These are phyloP conservation scores for Trichophyton mentagrophytes DNA, from an alignment of 2,329 filamentous ascomycete genomes.

Conservation along the genomic window DNA sequence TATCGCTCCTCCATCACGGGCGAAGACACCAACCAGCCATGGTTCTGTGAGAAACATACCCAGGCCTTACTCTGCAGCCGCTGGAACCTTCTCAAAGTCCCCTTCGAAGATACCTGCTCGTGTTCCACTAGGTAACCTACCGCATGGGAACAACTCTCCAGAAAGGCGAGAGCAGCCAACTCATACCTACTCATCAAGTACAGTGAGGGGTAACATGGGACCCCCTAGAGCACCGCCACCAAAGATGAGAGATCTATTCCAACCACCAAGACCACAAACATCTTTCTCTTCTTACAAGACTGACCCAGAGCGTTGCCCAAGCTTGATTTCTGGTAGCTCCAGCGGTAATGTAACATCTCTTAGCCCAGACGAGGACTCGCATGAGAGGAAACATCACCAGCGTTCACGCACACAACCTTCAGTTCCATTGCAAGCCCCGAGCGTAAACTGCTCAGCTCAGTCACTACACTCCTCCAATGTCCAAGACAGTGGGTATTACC, in stretches of 20 bases:
- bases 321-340: slow-evolving; percentile 21
- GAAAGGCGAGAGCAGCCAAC: slow-evolving; percentile 49
- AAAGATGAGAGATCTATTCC: slow-evolving; percentile 76
- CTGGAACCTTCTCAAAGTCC: slow-evolving; percentile 23
- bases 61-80: slow-evolving; percentile 1
- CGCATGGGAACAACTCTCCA: slow-evolving; percentile 57
- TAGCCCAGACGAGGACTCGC: slow-evolving; percentile 65
- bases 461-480: slow-evolving; percentile 30
- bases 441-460: slow-evolving; percentile 27
- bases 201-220: slow-evolving; percentile 38
- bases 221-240: slow-evolving; percentile 61
- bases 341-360: slow-evolving; percentile 39
- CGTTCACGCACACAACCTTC: slow-evolving; percentile 36
- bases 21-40: slow-evolving; percentile 35
- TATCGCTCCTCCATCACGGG: slow-evolving; percentile 29
- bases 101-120: slow-evolving; percentile 39
- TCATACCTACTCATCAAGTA: slow-evolving; percentile 32
- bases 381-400: slow-evolving; percentile 51
- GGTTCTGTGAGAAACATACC: not conserved
- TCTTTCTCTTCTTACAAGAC: slow-evolving; percentile 13
- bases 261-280: slow-evolving; percentile 36
- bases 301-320: not conserved
- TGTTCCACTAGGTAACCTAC: slow-evolving; percentile 35
- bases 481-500: slow-evolving; percentile 19
- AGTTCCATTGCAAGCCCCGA: slow-evolving; percentile 28